phyloP scores from a whole-genome alignment of 805 yeast species.

The Starmerella khaoyaiensis region DNA sequence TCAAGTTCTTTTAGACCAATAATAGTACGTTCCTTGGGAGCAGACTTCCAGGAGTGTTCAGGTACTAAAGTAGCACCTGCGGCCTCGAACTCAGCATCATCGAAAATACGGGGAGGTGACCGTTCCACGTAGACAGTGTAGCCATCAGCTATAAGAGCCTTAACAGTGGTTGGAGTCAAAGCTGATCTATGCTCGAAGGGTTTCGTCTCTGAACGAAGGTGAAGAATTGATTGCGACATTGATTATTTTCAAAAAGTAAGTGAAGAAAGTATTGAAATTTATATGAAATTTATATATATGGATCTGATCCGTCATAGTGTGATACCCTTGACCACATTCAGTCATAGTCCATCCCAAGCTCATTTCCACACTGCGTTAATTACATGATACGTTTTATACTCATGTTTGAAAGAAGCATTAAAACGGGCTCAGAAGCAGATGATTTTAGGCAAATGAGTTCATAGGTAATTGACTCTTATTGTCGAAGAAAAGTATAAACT shows the following conservation, averaged over 20 bases:
- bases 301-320: too few relatives aligned
- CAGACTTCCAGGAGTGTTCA: constrained; percentile 82
- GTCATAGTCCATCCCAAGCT: background rate
- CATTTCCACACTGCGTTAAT: too few relatives aligned
- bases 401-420: too few relatives aligned
- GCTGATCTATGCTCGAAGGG: constrained; percentile 97
- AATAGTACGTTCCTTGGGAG: constrained; percentile 82
- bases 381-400: too few relatives aligned
- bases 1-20: constrained; percentile 93
- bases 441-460: too few relatives aligned
- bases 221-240: constrained; percentile 38
- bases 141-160: constrained; percentile 58
- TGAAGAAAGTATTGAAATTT: too few relatives aligned
- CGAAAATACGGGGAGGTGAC: constrained; percentile 70
- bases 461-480: too few relatives aligned
- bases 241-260: too few relatives aligned
- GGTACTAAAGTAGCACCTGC: constrained; percentile 86
- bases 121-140: constrained; percentile 83
- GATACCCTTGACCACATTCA: background rate
- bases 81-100: constrained; percentile 53
- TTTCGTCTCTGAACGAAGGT: constrained; percentile 92
- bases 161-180: constrained; percentile 81
- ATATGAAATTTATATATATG: too few relatives aligned
- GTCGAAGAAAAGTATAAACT: too few relatives aligned
- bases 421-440: too few relatives aligned